Base-by-base conservation (phyloP, 768 basidiomycete species). In the Sporobolomyces roseus region DNA sequence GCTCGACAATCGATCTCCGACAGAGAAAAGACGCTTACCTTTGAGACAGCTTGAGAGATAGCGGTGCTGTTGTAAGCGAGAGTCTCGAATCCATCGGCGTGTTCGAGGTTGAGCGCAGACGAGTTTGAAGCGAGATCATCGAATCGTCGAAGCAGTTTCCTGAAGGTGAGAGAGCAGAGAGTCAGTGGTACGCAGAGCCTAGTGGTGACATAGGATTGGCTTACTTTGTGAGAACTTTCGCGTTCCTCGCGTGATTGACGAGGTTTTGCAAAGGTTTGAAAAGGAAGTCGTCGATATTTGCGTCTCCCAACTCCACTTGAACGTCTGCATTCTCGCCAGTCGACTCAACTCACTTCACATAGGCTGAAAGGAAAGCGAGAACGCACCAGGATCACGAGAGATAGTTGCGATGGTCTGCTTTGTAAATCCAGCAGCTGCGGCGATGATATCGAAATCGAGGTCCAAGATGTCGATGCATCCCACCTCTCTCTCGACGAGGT, bases 381-480 rank as follows among this genome's bases (percentile, higher is more conserved):
- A 21, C 54, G 32, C 48, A 89, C 91, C 91, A 60, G 88, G 86
- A 74, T 97, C 94, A 67, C 85, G 83, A 36, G 89, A 75, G 33
- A 90, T 82, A 0, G 82, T 80, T n/a, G 84, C 80, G 19, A 97
- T 84, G 4, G 88, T 87, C 7, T 93, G 93, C 82, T 92, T 91
- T 46, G 89, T 86, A 67, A 94, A 84, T 2, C 91, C 91, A 52
- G 97, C 85, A 2, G 93, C 90, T 13, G 92, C 93, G 25, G 90
- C 85, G 78, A 97, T 93, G 78, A 90, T 89, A 77, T 99, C 94
- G 12, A 98, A 82, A 78, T 99, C 96, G 71, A 86, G 84, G 76
- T 99, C 94, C 71, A 94, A 87, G 16, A 88, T 84, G 30, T 86
- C 79, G 1, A 88, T 85, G 75, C 89, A 87, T 2, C 89, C 90